Percentiles rank a stretch among this genome's conserved stretches.
These are phyloP conservation scores for Cyclocybe aegerita DNA, from an alignment of 768 basidiomycete genomes.

Conservation along the genomic window DNA sequence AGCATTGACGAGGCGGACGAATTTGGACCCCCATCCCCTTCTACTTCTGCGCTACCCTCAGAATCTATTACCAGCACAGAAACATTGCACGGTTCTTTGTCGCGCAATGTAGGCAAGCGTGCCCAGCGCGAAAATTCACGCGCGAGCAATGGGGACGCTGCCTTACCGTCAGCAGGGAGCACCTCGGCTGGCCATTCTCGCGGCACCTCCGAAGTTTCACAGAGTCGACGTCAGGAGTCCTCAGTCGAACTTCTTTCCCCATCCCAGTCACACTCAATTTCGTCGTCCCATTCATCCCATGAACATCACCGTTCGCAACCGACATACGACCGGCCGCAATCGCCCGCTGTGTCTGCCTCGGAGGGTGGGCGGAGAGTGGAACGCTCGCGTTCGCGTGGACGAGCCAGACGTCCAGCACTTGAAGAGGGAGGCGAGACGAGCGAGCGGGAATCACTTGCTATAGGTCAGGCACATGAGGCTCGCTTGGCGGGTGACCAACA, in stretches of 20 bases:
- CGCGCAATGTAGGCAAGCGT: constrained; percentile 7
- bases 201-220: constrained; percentile 19
- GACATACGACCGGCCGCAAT: not conserved
- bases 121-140: constrained; percentile 9
- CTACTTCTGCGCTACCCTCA: constrained; percentile 6
- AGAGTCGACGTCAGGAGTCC: constrained; percentile 9
- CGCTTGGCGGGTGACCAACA: no score
- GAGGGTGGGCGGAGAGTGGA: no score
- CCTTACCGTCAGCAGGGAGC: constrained; percentile 3
- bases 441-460: no score
- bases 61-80: not conserved
- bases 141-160: not conserved
- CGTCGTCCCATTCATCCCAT: not conserved
- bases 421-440: not conserved
- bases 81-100: constrained; percentile 3
- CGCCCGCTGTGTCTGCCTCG: not conserved
- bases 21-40: constrained; percentile 6
- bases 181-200: constrained; percentile 13
- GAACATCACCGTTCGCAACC: not conserved
- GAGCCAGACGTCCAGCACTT: not conserved
- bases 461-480: no score
- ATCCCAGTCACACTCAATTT: not conserved
- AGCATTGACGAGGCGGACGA: no score
- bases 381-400: not conserved
- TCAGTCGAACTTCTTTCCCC: constrained; percentile 3